These are phyloP conservation scores for Phylloboletellus chloephorus DNA, from an alignment of 1,284 basidiomycete genomes.

Conservation along the genomic window DNA sequence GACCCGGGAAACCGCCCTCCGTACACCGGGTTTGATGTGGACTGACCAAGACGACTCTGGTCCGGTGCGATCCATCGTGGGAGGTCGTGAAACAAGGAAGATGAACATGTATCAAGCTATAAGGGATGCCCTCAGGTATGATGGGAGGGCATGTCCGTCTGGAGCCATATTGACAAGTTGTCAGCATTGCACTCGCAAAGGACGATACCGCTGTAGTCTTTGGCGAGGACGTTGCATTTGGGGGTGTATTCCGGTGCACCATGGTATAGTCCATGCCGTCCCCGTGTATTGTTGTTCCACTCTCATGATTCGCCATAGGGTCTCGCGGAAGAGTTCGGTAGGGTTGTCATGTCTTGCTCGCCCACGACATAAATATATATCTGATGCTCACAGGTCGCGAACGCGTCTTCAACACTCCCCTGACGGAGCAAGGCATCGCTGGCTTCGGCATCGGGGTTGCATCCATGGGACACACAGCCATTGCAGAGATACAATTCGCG, in stretches of 20 bases:
- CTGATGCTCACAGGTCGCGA: conserved; percentile 57
- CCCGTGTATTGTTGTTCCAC: background rate
- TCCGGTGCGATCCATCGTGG: conserved; percentile 47
- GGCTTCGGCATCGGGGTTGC: conserved; percentile 93
- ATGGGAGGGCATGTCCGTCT: background rate
- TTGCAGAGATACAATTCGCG: conserved; percentile 89
- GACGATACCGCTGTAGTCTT: conserved; percentile 88
- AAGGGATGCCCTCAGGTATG: conserved; percentile 80
- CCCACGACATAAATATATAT: background rate
- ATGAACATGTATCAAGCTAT: conserved; percentile 91
- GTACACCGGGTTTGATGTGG: conserved; percentile 69
- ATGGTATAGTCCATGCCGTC: conserved; percentile 46
- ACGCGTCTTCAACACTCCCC: conserved; percentile 92
- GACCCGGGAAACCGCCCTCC: conserved; percentile 64
- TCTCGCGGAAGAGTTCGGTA: conserved; percentile 88
- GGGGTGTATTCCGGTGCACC: conserved; percentile 87
- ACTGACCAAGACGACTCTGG: conserved; percentile 51
- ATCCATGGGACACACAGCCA: conserved; percentile 89
- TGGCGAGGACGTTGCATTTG: conserved; percentile 91
- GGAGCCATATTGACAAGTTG: conserved; percentile 2
- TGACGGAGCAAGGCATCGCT: conserved; percentile 93
- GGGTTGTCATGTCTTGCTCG: conserved; percentile 11
- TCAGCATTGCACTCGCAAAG: conserved; percentile 75
- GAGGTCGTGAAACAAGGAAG: conserved; percentile 78
- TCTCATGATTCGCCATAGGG: conserved; percentile 46